phyloP scores from a whole-genome alignment of 495 filamentous ascomycete species.

The Elaphomyces granulatus region DNA sequence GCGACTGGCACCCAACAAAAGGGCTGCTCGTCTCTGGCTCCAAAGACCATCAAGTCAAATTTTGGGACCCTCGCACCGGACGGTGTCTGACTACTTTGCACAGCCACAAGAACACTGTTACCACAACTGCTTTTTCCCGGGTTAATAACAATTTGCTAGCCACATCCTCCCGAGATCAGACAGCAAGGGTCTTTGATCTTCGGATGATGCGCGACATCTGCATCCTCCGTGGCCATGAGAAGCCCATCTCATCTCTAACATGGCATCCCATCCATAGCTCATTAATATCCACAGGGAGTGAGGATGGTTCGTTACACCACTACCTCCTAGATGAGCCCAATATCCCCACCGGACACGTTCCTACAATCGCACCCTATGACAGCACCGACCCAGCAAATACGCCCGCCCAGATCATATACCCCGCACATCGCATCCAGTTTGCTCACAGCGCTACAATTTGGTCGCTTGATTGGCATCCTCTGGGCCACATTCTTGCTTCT shows the following conservation, averaged over 20 bases:
- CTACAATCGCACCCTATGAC: constrained; percentile 68
- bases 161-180: constrained; percentile 83
- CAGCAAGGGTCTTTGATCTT: constrained; percentile 81
- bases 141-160: constrained; percentile 71
- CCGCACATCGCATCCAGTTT: constrained; percentile 67
- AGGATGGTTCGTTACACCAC: constrained; percentile 78
- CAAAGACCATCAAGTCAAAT: constrained; percentile 92
- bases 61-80: constrained; percentile 89
- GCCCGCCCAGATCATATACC: constrained; percentile 73
- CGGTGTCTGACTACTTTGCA: constrained; percentile 86
- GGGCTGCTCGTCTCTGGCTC: constrained; percentile 90
- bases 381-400: constrained; percentile 60
- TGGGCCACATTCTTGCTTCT: constrained; percentile 95
- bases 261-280: constrained; percentile 90
- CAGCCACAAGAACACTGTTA: constrained; percentile 95
- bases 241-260: constrained; percentile 79
- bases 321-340: constrained; percentile 90
- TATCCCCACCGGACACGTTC: constrained; percentile 49
- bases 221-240: constrained; percentile 82
- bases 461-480: constrained; percentile 93
- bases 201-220: constrained; percentile 97
- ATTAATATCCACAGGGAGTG: constrained; percentile 79
- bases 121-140: constrained; percentile 74
- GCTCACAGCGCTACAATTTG: constrained; percentile 92
- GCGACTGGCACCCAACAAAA: constrained; percentile 96